These are phyloP conservation scores for Malus sylvestris DNA, from an alignment of 306 rosid species.

Conservation along the genomic window DNA sequence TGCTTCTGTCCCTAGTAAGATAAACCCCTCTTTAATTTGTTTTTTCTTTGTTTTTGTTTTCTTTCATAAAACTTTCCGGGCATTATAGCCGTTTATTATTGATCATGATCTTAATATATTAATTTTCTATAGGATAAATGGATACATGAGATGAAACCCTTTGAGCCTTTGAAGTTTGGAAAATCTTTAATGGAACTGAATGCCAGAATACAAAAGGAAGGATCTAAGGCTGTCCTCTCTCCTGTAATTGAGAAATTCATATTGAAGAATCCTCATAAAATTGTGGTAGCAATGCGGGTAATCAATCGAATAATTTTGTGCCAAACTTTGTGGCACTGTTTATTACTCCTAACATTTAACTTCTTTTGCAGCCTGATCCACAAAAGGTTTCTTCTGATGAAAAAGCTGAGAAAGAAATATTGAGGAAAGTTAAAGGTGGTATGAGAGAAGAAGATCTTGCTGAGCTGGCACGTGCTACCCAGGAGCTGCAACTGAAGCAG, in stretches of 20 bases:
- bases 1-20: slow-evolving; percentile 93
- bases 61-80: not conserved
- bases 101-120: not conserved
- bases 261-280: slow-evolving; percentile 79
- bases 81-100: not conserved
- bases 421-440: slow-evolving; percentile 66
- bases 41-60: not conserved
- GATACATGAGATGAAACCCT: slow-evolving; percentile 96
- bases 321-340: not conserved
- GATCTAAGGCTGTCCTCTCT: slow-evolving; percentile 80
- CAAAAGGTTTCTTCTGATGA: slow-evolving; percentile 79
- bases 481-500: slow-evolving; percentile 73
- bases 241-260: slow-evolving; percentile 83
- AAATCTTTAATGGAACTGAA: slow-evolving; percentile 74
- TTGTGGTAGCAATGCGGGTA: slow-evolving; percentile 95
- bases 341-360: slow-evolving; percentile 1
- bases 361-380: slow-evolving; percentile 77
- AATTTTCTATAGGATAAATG: slow-evolving; percentile 67
- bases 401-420: slow-evolving; percentile 62
- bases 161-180: slow-evolving; percentile 87
- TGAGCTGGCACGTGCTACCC: slow-evolving; percentile 79
- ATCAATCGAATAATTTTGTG: slow-evolving; percentile 2
- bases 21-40: slow-evolving; percentile 1
- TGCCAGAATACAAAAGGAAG: slow-evolving; percentile 74
- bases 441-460: slow-evolving; percentile 89